Evolutionary conservation across 257 asterid genomes (phyloP), one percentile per base, ranked within the genome.

Genomic region (Solanum medicagineum): DNA sequence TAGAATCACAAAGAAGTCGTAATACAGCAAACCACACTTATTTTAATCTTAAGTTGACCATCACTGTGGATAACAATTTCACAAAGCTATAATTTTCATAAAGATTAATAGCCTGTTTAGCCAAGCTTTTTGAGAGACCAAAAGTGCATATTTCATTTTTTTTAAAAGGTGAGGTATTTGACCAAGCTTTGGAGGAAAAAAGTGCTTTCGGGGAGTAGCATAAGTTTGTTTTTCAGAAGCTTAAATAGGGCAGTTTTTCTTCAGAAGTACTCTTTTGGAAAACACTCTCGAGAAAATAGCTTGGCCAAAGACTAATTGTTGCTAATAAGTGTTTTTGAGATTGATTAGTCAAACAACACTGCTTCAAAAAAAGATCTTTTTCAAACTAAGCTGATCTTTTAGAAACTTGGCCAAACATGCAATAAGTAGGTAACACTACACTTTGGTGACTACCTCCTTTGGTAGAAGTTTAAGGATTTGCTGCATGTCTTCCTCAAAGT

Each of bases 401-500:
- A 47, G 54, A 60, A n/a, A 29, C 32, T n/a, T 60, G 68, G 32
- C 3, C 68, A 60, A 60, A 60, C 68, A 60, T 60, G 32, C 0
- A 0, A 60, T n/a, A 49, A 9, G 32, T 26, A 77, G 26, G 62
- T 53, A 77, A 53, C 10, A 26, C 8, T 49, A 69, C 77, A 44
- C 51, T 36, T 69, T 36, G 77, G 51, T 36, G 77, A 69, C 53
- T 70, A 97, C 99, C 98, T 93, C 98, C 94, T 97, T 97, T 0
- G 99, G 99, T 87, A 97, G 91, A 86, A 91, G 86, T 86, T 87
- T 95, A 44, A 94, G 89, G 68, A 97, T 95, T 84, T 92, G 96
- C 91, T 91, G 93, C 97, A 97, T 97, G 86, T 97, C 98, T 65
- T 93, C 96, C 90, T 95, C 99, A 85, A 97, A 97, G 84, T 97